Evolutionary conservation across 1,139 yeast genomes (phyloP), one percentile per base, ranked within the genome.

Genomic region (Casaregolazyma suthepensis): DNA sequence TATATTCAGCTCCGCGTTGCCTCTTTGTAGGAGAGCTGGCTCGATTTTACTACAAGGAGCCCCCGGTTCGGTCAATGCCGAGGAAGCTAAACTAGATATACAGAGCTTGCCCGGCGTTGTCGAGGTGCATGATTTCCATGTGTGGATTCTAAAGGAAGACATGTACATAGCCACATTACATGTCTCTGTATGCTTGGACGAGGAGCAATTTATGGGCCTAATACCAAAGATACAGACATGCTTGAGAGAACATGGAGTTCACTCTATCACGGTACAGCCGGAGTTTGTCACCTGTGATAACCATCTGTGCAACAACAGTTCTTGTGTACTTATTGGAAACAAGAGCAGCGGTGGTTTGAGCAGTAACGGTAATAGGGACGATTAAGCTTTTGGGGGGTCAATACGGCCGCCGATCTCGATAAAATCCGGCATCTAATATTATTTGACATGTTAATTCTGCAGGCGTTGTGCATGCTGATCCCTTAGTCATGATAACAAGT

Each of bases 231-330:
- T 93, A 54, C 81, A 96, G 66, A 81, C 81, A 52, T 83, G 91
- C 51, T 78, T 93, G 66, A 96, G 88, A 63, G 82, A 78, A 37
- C 87, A 83, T 66, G 96, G 96, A 40, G 85, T 93, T 57, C 96
- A 90, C 63, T 86, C 95, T 44, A 96, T 94, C 19, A 93, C 99
- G 1, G 91, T 93, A 50, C 99, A 93, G 71, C 98, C 97, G 0
- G 97, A 91, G 72, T 90, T 83, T 52, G 43, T 59, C 29, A 48
- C 57, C 10, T 54, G 52, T 13, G 51, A 54, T 20, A 49, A 49
- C 19, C 50, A 47, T 35, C 31, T 26, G 12, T 35, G 40, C 17
- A 35, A 35, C 13, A 35, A 35, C 40, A 35, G 17, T 35, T 13
- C 40, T n/a, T 35, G 40, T 35, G 40, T 35, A 35, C 40, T 35